Evolutionary conservation across 345 rosid genomes (phyloP).

Genomic region (Citrus hindsii): DNA sequence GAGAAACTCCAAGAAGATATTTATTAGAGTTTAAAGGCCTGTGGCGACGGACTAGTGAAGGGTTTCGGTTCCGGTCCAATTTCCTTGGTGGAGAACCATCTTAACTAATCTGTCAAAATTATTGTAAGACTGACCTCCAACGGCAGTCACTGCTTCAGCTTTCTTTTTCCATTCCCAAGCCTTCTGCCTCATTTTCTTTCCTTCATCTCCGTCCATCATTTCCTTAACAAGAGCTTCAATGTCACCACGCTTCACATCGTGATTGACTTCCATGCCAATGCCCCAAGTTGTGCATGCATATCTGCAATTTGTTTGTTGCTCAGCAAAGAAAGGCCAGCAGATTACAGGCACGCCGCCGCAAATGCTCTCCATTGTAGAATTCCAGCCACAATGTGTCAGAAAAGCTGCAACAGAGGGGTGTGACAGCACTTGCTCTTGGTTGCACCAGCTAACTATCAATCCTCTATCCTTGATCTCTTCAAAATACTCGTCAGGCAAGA

Average conservation of each 20-base stretch:
- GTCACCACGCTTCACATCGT: slow-evolving; percentile 14
- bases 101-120: neutral
- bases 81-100: neutral
- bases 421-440: slow-evolving; percentile 1
- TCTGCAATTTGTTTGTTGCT: slow-evolving; percentile 6
- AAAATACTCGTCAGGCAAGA: slow-evolving; percentile 11
- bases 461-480: slow-evolving; percentile 19
- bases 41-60: too few relatives aligned
- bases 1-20: too few relatives aligned
- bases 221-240: slow-evolving; percentile 7
- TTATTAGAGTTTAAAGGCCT: too few relatives aligned
- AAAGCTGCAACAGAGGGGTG: slow-evolving; percentile 21
- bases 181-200: neutral
- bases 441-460: neutral
- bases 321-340: slow-evolving; percentile 14
- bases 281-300: slow-evolving; percentile 17
- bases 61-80: too few relatives aligned
- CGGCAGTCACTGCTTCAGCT: neutral
- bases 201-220: slow-evolving; percentile 1
- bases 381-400: slow-evolving; percentile 29
- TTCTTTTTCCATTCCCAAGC: slow-evolving; percentile 1
- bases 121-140: slow-evolving; percentile 1
- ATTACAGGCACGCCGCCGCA: neutral
- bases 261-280: slow-evolving; percentile 15
- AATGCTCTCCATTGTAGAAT: slow-evolving; percentile 7